phyloP scores from a whole-genome alignment of 441 rosid genomes.

The Erysimum cheiri region DNA sequence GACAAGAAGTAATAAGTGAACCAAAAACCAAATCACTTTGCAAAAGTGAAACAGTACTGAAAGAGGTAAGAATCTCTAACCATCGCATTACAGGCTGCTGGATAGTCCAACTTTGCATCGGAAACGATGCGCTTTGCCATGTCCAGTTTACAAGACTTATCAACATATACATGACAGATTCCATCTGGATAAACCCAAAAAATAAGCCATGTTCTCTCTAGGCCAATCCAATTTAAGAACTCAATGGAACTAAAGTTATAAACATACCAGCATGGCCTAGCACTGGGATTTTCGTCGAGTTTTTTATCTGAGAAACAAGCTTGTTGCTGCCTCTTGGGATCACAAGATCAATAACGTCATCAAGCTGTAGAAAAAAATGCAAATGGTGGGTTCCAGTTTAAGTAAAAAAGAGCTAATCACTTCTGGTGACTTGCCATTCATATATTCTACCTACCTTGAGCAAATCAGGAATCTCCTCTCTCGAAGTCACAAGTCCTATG shows the following conservation, averaged over 20 bases:
- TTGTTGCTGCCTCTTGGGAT: constrained; percentile 99
- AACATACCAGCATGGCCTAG: constrained; percentile 95
- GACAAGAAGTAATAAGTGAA: constrained; percentile 5
- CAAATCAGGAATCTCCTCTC: constrained; percentile 97
- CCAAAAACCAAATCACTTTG: neutral
- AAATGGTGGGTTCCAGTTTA: constrained; percentile 39
- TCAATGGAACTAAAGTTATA: constrained; percentile 18
- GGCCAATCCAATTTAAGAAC: constrained; percentile 11
- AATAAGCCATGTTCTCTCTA: constrained; percentile 24
- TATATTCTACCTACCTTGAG: constrained; percentile 70
- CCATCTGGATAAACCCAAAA: constrained; percentile 68
- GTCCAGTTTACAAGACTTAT: constrained; percentile 80
- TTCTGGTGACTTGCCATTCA: constrained; percentile 7
- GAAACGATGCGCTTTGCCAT: constrained; percentile 81
- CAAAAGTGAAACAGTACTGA: constrained; percentile 29
- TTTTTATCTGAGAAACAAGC: constrained; percentile 92
- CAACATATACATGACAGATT: constrained; percentile 94
- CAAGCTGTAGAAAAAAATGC: constrained; percentile 69
- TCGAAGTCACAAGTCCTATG: constrained; percentile 91
- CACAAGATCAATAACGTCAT: constrained; percentile 98
- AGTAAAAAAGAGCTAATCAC: constrained; percentile 23
- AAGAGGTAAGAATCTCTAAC: constrained; percentile 51
- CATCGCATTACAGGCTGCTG: constrained; percentile 99
- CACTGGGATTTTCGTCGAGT: constrained; percentile 95
- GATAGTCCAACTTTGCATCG: constrained; percentile 96